Evolutionary conservation across 345 rosid genomes (phyloP).

Genomic region (Pistacia vera): DNA sequence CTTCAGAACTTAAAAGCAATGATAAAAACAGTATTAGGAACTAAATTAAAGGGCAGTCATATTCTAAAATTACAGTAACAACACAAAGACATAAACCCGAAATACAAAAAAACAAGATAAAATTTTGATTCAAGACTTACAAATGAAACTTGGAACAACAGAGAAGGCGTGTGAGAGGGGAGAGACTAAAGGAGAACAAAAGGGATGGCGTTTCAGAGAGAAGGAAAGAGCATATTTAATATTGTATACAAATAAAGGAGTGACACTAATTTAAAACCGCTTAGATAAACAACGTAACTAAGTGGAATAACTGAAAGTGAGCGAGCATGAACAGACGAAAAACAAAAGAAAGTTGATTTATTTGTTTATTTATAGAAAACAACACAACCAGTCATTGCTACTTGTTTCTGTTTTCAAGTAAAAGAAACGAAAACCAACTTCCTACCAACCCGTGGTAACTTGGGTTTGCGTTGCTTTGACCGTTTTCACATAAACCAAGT

Average conservation of each 20-base stretch:
- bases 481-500: too few species aligned
- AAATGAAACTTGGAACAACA: conserved; percentile 1
- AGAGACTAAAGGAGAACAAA: neutral
- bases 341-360: too few species aligned
- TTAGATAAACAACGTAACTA: neutral
- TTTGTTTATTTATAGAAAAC: neutral
- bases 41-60: too few species aligned
- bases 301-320: neutral
- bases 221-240: too few species aligned
- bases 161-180: neutral
- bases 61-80: neutral
- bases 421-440: neutral
- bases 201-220: neutral
- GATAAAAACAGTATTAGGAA: too few species aligned
- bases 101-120: neutral
- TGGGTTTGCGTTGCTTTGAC: too few species aligned
- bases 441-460: too few species aligned
- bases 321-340: neutral
- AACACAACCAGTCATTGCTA: neutral
- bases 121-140: too few species aligned
- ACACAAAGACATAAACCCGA: neutral
- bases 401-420: neutral
- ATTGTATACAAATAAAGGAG: neutral
- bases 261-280: conserved; percentile 6
- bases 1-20: too few species aligned